Conservation (phyloP, 2,329 filamentous ascomycete species). For the Cladophialophora bantiana region DNA sequence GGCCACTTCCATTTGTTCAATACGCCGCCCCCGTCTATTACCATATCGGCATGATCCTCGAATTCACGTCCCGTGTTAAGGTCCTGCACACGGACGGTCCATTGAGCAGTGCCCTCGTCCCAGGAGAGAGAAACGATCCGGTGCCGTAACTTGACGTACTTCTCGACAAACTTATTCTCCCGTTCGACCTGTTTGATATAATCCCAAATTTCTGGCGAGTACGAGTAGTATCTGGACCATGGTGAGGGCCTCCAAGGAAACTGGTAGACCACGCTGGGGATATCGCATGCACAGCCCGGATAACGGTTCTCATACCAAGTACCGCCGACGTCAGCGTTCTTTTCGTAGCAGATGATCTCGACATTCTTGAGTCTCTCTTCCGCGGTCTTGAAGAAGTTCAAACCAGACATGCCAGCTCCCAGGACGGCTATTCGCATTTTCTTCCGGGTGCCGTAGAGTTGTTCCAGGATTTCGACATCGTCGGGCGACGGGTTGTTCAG, state of each 20-base stretch:
- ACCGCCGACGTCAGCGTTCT: slow-evolving; percentile 47
- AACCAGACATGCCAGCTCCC: slow-evolving; percentile 34
- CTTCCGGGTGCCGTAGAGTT: slow-evolving; percentile 31
- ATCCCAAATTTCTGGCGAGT: slow-evolving; percentile 42
- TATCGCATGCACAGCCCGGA: slow-evolving; percentile 42
- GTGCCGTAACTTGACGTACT: slow-evolving; percentile 42
- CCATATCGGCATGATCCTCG: slow-evolving; percentile 36
- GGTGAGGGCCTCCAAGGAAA: slow-evolving; percentile 46
- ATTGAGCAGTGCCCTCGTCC: slow-evolving; percentile 44
- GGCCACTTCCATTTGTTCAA: slow-evolving; percentile 45
- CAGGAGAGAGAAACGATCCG: slow-evolving; percentile 43
- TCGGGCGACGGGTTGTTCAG: slow-evolving; percentile 28
- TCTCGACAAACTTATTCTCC: slow-evolving; percentile 40
- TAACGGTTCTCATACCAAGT: slow-evolving; percentile 53
- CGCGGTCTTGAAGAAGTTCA: slow-evolving; percentile 32
- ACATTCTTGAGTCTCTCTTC: slow-evolving; percentile 34
- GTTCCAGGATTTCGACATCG: slow-evolving; percentile 30
- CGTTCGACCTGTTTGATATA: slow-evolving; percentile 42
- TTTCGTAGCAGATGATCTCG: slow-evolving; percentile 43
- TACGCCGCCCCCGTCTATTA: slow-evolving; percentile 42
- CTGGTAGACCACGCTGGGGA: slow-evolving; percentile 42
- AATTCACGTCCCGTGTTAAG: slow-evolving; percentile 24
- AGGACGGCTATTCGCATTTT: slow-evolving; percentile 37
- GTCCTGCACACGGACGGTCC: slow-evolving; percentile 35
- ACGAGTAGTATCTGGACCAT: slow-evolving; percentile 41